Base-by-base conservation (phyloP, 192 early-diverging fungal species). In the Fimicolochytrium jonesii region DNA sequence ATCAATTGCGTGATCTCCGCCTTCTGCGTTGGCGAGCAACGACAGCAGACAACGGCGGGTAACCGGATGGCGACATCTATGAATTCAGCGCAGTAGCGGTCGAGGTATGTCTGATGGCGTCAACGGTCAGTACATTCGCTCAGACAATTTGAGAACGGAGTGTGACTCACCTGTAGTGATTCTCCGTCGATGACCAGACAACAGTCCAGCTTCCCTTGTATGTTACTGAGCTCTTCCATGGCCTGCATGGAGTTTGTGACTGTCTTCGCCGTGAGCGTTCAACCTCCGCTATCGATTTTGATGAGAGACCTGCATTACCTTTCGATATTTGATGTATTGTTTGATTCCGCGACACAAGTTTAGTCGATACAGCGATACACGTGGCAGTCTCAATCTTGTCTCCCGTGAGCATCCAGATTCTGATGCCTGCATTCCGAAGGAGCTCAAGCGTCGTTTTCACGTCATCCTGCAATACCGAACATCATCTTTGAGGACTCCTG, bases 341-440 rank as follows among this genome's bases (percentile, higher is more conserved):
- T 76, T 94, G 92, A 64, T 91, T 91, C 25, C 93, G 80, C 0
- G 89, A 78, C 10, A 95, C 88, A 17, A 98, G 79, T 55, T 91
- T 92, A 10, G 92, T 92, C 3, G 92, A 95, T 15, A 95, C 85
- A 0, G 95, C 92, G 64, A 98, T 91, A 67, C 92, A 94, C 0
- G 90, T 93, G 25, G 95, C 95, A 17, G 95, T 98, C 69, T 98
- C 95, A 46, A 94, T 91, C 67, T 98, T 98, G 75, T 98, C 95
- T 46, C 95, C 64, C 0, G 95, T 97, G 42, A 97, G 80, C 95
- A 97, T 97, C 95, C 95, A 97, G 23, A 97, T 89, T 60, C 86
- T 89, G 37, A 95, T 56, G 9, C 93, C 92, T 17, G 95, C 92
- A 68, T 95, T 93, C 53, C 92, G 76, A 68, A 98, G 64, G 11